A percentile compares a stretch with the other conserved stretches of the same genome.
Evolutionary conservation across 768 basidiomycete genomes (phyloP).

Genomic region (Termitomyces sp.): DNA sequence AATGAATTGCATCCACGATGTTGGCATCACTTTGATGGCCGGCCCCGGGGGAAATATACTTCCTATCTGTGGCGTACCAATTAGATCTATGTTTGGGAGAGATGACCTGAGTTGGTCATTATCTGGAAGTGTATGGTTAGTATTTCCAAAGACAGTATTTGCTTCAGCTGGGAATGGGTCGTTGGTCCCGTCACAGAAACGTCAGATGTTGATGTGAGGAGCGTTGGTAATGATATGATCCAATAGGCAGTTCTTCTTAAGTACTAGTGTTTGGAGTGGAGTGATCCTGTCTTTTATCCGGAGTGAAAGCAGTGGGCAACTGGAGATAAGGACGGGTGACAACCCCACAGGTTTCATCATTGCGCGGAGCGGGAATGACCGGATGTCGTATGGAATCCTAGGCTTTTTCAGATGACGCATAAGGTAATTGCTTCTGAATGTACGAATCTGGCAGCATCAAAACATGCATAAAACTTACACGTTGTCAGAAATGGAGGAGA

Average conservation of each 20-base stretch:
- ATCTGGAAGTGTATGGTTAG: background rate
- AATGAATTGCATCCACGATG: too few relatives aligned
- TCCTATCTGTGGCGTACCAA: constrained; percentile 14
- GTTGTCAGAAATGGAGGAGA: background rate
- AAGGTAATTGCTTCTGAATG: background rate
- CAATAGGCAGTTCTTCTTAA: constrained; percentile 3
- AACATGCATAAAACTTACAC: background rate
- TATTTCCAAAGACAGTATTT: background rate
- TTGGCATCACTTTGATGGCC: background rate
- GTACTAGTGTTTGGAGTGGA: background rate
- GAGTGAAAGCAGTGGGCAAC: background rate
- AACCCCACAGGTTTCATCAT: background rate
- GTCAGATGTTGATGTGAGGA: constrained; percentile 10
- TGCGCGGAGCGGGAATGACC: constrained; percentile 5
- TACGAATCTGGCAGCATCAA: constrained; percentile 1
- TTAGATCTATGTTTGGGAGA: constrained; percentile 1
- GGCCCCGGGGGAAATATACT: background rate
- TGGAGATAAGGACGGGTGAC: background rate
- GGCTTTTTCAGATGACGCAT: background rate
- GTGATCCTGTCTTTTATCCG: constrained; percentile 3
- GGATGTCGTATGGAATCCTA: constrained; percentile 1
- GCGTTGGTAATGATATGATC: constrained; percentile 4
- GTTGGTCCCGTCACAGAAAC: constrained; percentile 5
- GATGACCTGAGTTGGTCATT: constrained; percentile 7
- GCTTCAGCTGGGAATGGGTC: background rate